Evolutionary conservation across 1,139 yeast genomes (phyloP), one percentile per base, ranked within the genome.

Genomic region (Kazachstania sp.): DNA sequence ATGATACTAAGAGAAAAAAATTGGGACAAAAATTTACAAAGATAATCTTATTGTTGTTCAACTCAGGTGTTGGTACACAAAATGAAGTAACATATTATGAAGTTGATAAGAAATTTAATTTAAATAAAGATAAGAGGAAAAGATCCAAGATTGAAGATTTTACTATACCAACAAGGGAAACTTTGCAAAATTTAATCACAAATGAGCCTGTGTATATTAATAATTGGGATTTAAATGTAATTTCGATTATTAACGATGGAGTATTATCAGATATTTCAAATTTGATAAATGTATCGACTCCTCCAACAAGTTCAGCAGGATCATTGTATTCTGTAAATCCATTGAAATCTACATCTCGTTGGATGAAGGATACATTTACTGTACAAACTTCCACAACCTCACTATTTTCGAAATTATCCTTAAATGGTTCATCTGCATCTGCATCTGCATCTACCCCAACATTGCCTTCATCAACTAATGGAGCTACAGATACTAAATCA

Each of bases 11-110:
- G 60, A 72, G 97, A 44, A 75, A 75, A 54, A 77, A 83, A 53
- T 69, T 83, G 46, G 80, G 81, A 31, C 67, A 70, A 45, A 83
- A 82, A 59, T 49, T 86, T 29, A 72, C 79, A 38, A 76, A 83
- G 46, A 72, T 86, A 46, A 66, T 88, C 34, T 67, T 84, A 34
- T 68, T 86, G 56, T 73, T 86, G 54, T 83, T 78, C 66, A 85
- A 87, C 55, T 82, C 96, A 0, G 85, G 92, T 37, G 64, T 90
- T 19, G 79, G 81, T 15, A 78, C 90, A 2, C 68, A 73, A 0
- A 72, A 78, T 45, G 90, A 83, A 52, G 63, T 73, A 44, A 69
- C 64, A 16, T 83, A 83, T 55, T 74, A 67, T 34, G 60, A 65
- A 9, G 65, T 69, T 41, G 70, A 69, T 39, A 60, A 45, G 26